A percentile compares a stretch with the other conserved stretches of the same genome.
Conservation (phyloP, 164 flowering plant species). For the Echeveria elegans region DNA sequence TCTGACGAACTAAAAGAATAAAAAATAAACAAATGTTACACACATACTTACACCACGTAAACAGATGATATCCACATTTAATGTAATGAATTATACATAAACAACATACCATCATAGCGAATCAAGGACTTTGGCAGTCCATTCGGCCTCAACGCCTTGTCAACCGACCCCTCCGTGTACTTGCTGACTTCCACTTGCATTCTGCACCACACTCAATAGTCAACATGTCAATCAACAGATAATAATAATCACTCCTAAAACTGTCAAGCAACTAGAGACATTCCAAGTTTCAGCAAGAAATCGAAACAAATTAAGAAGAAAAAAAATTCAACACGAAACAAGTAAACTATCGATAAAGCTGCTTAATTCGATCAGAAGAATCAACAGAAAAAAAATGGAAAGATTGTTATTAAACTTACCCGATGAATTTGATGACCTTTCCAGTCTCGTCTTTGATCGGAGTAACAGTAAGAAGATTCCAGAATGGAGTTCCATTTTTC, state of each 20-base stretch:
- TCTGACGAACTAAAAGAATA: conserved; percentile 68
- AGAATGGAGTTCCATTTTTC: conserved; percentile 89
- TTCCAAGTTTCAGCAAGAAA: neutral
- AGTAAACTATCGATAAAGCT: conserved; percentile 8
- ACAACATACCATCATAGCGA: conserved; percentile 72
- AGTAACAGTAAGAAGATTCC: conserved; percentile 91
- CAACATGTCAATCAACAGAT: neutral
- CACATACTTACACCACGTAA: no score
- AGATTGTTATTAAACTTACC: no score
- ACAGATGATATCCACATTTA: neutral
- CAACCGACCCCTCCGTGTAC: conserved; percentile 79
- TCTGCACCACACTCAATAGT: conserved; percentile 35
- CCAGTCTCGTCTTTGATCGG: conserved; percentile 87
- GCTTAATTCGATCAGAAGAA: no score
- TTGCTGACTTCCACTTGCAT: conserved; percentile 99
- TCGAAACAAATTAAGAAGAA: no score
- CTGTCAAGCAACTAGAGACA: no score
- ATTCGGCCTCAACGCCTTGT: conserved; percentile 77
- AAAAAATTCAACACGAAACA: neutral
- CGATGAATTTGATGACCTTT: conserved; percentile 71
- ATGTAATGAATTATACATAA: neutral
- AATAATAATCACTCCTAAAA: neutral
- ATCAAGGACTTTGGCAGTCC: conserved; percentile 85
- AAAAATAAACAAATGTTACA: no score
- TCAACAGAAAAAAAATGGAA: no score